A percentile compares a stretch with the other conserved stretches of the same genome.
These are phyloP conservation scores for Nannochloris sp. DNA, from an alignment of 139 green algal genomes.

Conservation along the genomic window DNA sequence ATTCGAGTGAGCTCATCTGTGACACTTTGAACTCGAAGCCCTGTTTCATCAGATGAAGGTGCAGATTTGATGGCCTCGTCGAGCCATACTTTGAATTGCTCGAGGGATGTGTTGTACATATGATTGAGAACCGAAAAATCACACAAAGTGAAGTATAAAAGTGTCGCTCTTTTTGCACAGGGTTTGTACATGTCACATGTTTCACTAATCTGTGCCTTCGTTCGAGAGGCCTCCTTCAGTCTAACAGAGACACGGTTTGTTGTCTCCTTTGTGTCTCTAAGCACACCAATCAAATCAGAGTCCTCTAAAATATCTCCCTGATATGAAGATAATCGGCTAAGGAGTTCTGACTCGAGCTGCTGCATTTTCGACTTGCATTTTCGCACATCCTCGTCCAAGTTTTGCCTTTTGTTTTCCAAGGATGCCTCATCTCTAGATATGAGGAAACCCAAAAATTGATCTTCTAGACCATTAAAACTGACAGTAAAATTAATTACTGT, in stretches of 20 bases:
- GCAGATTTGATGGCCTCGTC: constrained; percentile 71
- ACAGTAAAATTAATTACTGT: constrained; percentile 96
- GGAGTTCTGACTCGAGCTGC: constrained; percentile 90
- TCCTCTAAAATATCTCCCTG: constrained; percentile 92
- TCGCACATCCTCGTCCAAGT: constrained; percentile 76
- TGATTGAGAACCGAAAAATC: constrained; percentile 87
- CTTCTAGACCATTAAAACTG: constrained; percentile 82
- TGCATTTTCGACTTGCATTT: constrained; percentile 87
- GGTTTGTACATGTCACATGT: constrained; percentile 91
- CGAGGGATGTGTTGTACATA: constrained; percentile 90
- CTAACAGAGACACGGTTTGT: constrained; percentile 80
- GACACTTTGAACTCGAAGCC: too few relatives aligned
- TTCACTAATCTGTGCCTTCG: constrained; percentile 85
- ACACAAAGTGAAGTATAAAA: constrained; percentile 92
- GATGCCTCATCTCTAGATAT: constrained; percentile 93
- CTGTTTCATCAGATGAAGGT: too few relatives aligned
- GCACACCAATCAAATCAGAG: constrained; percentile 88
- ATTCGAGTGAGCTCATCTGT: constrained; percentile 62
- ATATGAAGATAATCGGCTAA: constrained; percentile 72
- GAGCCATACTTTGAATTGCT: constrained; percentile 68
- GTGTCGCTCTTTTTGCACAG: constrained; percentile 75
- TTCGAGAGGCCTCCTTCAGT: constrained; percentile 78
- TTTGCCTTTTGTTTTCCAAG: constrained; percentile 84
- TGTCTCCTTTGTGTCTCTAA: constrained; percentile 87
- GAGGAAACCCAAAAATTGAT: constrained; percentile 90